Evolutionary conservation across 2,329 filamentous ascomycete genomes (phyloP).

Genomic region (Penicillium sp.): DNA sequence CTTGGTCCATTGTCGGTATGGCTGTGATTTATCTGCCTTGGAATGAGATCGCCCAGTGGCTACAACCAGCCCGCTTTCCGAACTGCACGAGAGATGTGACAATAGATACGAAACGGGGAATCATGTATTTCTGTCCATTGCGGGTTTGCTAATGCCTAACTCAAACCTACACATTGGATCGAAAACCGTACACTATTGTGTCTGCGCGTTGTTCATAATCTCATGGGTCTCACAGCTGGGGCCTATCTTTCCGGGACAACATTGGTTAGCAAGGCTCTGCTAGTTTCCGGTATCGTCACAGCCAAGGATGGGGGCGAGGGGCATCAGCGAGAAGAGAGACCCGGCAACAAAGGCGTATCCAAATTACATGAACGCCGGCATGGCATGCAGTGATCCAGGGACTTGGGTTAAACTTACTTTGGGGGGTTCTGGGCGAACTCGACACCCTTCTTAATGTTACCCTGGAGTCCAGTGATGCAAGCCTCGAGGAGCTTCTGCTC

Average conservation of each 20-base stretch:
- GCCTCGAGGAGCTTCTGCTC: conserved; percentile 85
- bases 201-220: conserved; percentile 29
- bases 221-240: conserved; percentile 39
- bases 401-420: conserved; percentile 66
- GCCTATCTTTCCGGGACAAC: conserved; percentile 46
- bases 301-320: not conserved
- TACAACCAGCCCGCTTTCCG: not conserved
- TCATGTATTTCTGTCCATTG: conserved; percentile 17
- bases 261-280: conserved; percentile 39
- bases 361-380: conserved; percentile 1
- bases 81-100: conserved; percentile 2
- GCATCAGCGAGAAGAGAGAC: conserved; percentile 7
- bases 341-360: conserved; percentile 11
- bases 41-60: not conserved
- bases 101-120: conserved; percentile 4
- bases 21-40: not conserved
- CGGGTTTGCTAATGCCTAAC: conserved; percentile 19
- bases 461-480: conserved; percentile 76
- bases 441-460: conserved; percentile 93
- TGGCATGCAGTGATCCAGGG: conserved; percentile 2
- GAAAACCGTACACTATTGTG: conserved; percentile 18
- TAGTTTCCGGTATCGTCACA: conserved; percentile 19
- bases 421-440: conserved; percentile 84
- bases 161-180: conserved; percentile 12
- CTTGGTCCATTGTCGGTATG: not conserved